These are phyloP conservation scores for Curvularia verruculosa DNA, from an alignment of 2,329 filamentous ascomycete genomes.

Conservation along the genomic window DNA sequence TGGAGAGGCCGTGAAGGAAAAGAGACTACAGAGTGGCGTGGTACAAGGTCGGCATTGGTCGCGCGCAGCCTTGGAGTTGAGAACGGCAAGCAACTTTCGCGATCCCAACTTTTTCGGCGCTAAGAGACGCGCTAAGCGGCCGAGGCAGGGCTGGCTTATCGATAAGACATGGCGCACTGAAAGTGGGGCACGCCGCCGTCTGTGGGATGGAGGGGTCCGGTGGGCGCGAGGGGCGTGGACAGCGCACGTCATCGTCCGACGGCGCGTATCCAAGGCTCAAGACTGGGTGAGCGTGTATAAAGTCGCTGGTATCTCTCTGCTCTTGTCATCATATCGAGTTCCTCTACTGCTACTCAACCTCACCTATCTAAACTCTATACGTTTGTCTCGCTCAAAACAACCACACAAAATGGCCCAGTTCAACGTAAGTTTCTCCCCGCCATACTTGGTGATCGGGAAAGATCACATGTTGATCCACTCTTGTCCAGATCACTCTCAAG, in stretches of 20 bases:
- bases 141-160: slow-evolving; percentile 41
- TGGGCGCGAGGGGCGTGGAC: slow-evolving; percentile 14
- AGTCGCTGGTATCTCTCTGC: slow-evolving; percentile 23
- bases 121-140: slow-evolving; percentile 37
- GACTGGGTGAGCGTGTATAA: slow-evolving; percentile 30
- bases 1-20: not conserved
- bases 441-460: not conserved
- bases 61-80: slow-evolving; percentile 11
- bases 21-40: not conserved
- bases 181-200: not conserved
- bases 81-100: slow-evolving; percentile 17
- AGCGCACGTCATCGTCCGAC: slow-evolving; percentile 31
- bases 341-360: slow-evolving; percentile 7
- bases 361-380: not conserved
- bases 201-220: slow-evolving; percentile 6
- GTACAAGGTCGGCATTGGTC: slow-evolving; percentile 2
- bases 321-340: slow-evolving; percentile 18
- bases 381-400: slow-evolving; percentile 1
- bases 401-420: slow-evolving; percentile 23
- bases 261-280: slow-evolving; percentile 36
- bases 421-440: slow-evolving; percentile 19
- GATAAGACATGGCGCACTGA: slow-evolving; percentile 31
- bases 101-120: slow-evolving; percentile 35
- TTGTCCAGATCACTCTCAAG: slow-evolving; percentile 76
- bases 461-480: not conserved